These are phyloP conservation scores for Fusarium sp. DNA, from an alignment of 2,329 filamentous ascomycete genomes.

Conservation along the genomic window DNA sequence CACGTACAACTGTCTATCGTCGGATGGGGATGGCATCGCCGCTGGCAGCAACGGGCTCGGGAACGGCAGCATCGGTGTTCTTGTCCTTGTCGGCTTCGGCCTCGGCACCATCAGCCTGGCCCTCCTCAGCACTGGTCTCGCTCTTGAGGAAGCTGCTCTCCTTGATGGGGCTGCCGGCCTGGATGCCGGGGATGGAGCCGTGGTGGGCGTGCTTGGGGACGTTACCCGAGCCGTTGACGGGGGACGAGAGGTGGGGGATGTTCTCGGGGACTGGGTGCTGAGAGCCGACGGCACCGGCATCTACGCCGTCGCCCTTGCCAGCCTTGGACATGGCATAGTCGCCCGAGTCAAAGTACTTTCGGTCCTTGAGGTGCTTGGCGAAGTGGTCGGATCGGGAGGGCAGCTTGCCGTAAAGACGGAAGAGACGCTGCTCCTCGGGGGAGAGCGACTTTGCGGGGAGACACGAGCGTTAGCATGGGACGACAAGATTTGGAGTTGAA, in stretches of 20 bases:
- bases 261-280: slow-evolving; percentile 95
- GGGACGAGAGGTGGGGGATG: slow-evolving; percentile 85
- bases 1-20: slow-evolving; percentile 52
- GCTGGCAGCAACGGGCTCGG: slow-evolving; percentile 36
- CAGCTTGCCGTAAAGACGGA: slow-evolving; percentile 97
- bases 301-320: slow-evolving; percentile 92
- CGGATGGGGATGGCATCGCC: slow-evolving; percentile 67
- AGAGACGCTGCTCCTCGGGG: slow-evolving; percentile 93
- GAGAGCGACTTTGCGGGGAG: slow-evolving; percentile 73
- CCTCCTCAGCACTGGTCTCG: slow-evolving; percentile 73
- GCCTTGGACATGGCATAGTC: slow-evolving; percentile 98
- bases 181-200: slow-evolving; percentile 57
- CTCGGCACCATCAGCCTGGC: slow-evolving; percentile 46
- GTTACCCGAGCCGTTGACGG: slow-evolving; percentile 54
- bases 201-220: slow-evolving; percentile 52
- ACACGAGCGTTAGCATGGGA: slow-evolving; percentile 32
- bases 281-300: slow-evolving; percentile 90
- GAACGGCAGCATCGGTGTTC: slow-evolving; percentile 44
- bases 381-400: slow-evolving; percentile 95
- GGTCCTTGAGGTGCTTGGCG: slow-evolving; percentile 98
- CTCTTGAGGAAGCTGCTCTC: slow-evolving; percentile 87
- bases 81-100: slow-evolving; percentile 50
- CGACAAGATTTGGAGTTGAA: background rate
- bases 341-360: slow-evolving; percentile 97
- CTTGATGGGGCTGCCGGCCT: slow-evolving; percentile 83